Percentiles rank a stretch among this genome's conserved stretches.
Conservation (phyloP, 2,329 filamentous ascomycete genomes). For the Talaromyces rugulosus region DNA sequence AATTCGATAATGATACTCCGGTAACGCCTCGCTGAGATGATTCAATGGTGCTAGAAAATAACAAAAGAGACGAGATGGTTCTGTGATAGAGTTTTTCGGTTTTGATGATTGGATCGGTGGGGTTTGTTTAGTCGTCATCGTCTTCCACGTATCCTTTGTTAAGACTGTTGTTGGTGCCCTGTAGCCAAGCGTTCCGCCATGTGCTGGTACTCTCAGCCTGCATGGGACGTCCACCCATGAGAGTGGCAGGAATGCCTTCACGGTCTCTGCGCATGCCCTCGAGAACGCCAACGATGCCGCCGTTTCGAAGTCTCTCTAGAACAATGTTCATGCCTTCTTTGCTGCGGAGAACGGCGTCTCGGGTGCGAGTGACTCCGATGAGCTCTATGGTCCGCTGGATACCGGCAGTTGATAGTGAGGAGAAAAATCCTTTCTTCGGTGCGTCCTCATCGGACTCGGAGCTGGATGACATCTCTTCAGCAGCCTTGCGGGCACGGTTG, state of each 20-base stretch:
- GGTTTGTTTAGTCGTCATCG: constrained; percentile 22
- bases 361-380: constrained; percentile 57
- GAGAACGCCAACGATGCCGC: constrained; percentile 65
- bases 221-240: constrained; percentile 27
- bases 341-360: constrained; percentile 58
- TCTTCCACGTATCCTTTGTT: constrained; percentile 22
- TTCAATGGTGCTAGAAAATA: background rate
- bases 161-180: constrained; percentile 25
- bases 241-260: constrained; percentile 29
- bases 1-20: constrained; percentile 5
- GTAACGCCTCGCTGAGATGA: constrained; percentile 12
- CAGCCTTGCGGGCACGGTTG: constrained; percentile 30
- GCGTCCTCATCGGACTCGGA: constrained; percentile 47
- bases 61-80: constrained; percentile 10
- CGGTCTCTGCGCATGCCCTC: constrained; percentile 65
- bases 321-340: constrained; percentile 65
- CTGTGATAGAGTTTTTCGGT: background rate
- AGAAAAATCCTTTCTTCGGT: constrained; percentile 54
- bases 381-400: constrained; percentile 62
- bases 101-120: background rate
- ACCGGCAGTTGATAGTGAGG: constrained; percentile 55
- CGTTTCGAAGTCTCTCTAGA: constrained; percentile 58
- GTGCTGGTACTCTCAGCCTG: constrained; percentile 33
- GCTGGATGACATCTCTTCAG: constrained; percentile 28
- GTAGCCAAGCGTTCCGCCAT: constrained; percentile 30